phyloP scores from a whole-genome alignment of 306 rosid genomes.

The Sphenostylis stenocarpa region DNA sequence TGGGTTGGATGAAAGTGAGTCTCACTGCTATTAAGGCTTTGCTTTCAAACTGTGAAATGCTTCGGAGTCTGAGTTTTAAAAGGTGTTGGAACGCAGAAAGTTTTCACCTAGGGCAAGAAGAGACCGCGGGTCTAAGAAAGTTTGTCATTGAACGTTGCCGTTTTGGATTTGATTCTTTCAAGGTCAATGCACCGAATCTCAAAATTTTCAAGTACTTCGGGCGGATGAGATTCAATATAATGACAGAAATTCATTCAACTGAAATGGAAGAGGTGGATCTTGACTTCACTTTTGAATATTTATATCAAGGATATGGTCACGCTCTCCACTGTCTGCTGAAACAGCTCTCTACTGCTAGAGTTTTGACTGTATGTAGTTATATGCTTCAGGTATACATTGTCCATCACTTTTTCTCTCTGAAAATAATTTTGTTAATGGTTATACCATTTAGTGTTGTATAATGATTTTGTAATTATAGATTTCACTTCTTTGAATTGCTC shows the following conservation, averaged over 20 bases:
- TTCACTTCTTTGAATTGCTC: neutral
- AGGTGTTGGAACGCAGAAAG: neutral
- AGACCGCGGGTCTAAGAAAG: neutral
- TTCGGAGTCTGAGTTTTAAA: slow-evolving; percentile 16
- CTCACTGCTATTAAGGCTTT: neutral
- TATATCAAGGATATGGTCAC: neutral
- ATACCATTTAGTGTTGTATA: no score
- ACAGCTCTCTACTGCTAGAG: neutral
- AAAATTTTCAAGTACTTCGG: slow-evolving; percentile 17
- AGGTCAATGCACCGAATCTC: neutral
- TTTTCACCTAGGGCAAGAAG: no score
- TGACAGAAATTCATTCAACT: neutral
- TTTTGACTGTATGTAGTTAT: slow-evolving; percentile 30
- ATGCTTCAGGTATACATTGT: slow-evolving; percentile 32
- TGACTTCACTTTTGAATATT: neutral
- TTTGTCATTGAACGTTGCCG: slow-evolving; percentile 9
- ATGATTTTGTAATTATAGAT: no score
- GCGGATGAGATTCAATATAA: neutral
- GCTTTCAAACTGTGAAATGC: neutral
- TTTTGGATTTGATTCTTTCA: neutral
- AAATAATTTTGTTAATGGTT: no score
- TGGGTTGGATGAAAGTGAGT: slow-evolving; percentile 14
- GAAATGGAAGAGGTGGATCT: slow-evolving; percentile 2
- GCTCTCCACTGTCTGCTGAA: neutral
- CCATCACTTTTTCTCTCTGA: neutral